Evolutionary conservation across 1,284 basidiomycete genomes (phyloP).

Genomic region (Paramarasmius palmivorus): DNA sequence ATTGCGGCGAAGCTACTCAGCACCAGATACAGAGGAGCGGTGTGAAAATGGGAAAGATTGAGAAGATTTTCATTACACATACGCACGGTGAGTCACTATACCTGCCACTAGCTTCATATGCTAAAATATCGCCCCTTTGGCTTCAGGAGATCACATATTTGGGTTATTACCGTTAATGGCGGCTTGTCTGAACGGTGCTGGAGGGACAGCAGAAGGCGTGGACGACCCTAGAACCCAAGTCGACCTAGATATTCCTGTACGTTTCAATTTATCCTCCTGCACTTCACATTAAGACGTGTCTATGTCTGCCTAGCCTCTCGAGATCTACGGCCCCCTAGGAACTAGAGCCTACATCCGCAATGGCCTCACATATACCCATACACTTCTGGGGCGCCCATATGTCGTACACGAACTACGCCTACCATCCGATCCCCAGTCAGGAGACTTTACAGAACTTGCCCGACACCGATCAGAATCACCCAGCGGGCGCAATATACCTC

Average conservation of each 20-base stretch:
- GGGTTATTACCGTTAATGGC: constrained; percentile 78
- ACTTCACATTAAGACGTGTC: constrained; percentile 1
- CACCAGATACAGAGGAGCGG: constrained; percentile 72
- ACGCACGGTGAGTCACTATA: constrained; percentile 67
- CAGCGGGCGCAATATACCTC: constrained; percentile 66
- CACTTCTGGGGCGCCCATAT: constrained; percentile 70
- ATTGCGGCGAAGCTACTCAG: constrained; percentile 69
- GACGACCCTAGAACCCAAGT: constrained; percentile 55
- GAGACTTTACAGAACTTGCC: constrained; percentile 49
- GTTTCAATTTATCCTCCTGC: constrained; percentile 21
- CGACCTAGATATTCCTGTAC: constrained; percentile 31
- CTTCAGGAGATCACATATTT: constrained; percentile 82
- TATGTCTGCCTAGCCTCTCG: constrained; percentile 49
- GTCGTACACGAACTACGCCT: constrained; percentile 89
- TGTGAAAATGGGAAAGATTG: constrained; percentile 79
- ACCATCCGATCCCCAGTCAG: constrained; percentile 49
- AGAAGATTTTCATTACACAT: constrained; percentile 91
- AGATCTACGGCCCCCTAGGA: constrained; percentile 89
- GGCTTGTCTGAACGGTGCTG: constrained; percentile 67
- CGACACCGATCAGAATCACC: constrained; percentile 59
- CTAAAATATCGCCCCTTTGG: neutral
- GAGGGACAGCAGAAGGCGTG: constrained; percentile 58
- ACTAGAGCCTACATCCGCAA: constrained; percentile 82
- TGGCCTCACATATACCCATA: constrained; percentile 72
- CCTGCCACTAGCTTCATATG: neutral